phyloP scores from a whole-genome alignment of 441 rosid genomes.

The Erodium texanum region DNA sequence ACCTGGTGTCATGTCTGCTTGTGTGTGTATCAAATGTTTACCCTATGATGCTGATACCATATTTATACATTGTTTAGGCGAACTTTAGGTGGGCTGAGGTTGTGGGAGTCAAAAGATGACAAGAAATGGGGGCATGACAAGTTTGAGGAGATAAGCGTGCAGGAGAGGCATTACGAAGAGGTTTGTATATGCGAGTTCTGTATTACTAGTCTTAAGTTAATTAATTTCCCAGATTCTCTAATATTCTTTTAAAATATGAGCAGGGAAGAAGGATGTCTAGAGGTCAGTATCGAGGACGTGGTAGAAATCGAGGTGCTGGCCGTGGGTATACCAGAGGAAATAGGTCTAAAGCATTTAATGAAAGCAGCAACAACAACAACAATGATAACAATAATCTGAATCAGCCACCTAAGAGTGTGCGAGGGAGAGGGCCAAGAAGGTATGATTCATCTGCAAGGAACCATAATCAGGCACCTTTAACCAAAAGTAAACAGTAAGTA shows the following conservation, averaged over 20 bases:
- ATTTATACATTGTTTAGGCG: conserved; percentile 36
- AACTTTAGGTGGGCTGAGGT: conserved; percentile 61
- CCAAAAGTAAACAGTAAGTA: conserved; percentile 49
- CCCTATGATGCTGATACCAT: neutral
- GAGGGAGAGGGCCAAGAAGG: conserved; percentile 84
- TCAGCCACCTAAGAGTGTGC: conserved; percentile 38
- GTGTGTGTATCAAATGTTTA: neutral
- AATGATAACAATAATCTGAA: conserved; percentile 16
- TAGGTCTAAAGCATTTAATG: conserved; percentile 36
- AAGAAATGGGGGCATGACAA: conserved; percentile 98
- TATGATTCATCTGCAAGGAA: conserved; percentile 48
- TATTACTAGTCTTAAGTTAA: neutral
- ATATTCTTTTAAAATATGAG: conserved; percentile 10
- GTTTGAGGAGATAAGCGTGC: conserved; percentile 70
- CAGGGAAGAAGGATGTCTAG: conserved; percentile 61
- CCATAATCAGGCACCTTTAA: conserved; percentile 38
- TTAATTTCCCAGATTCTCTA: conserved; percentile 4
- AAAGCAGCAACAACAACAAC: conserved; percentile 16
- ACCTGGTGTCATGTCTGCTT: neutral
- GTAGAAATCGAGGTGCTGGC: conserved; percentile 46
- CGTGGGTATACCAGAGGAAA: conserved; percentile 43
- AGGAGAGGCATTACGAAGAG: conserved; percentile 54
- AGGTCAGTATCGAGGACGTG: conserved; percentile 55
- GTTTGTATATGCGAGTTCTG: conserved; percentile 13
- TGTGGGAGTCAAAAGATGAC: conserved; percentile 89